Evolutionary conservation across 192 early-diverging fungal genomes (phyloP).

Genomic region (Coemansia sp.): DNA sequence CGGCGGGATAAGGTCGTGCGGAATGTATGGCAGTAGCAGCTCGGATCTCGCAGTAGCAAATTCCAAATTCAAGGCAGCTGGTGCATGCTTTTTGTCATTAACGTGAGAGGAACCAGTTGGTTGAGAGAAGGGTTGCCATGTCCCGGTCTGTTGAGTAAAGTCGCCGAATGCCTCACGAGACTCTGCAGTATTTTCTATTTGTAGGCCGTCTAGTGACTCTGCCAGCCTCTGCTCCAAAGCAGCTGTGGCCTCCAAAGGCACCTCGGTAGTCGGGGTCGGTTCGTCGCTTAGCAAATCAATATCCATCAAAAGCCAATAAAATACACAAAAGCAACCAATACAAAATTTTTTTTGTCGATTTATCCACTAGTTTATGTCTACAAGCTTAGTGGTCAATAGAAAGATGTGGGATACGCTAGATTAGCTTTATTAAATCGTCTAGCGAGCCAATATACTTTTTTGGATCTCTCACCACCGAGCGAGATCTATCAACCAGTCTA

Average conservation of each 20-base stretch:
- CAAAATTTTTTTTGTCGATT: not conserved
- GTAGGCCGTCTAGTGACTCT: not conserved
- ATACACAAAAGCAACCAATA: not conserved
- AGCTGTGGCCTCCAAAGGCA: not conserved
- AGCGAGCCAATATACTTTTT: slow-evolving; percentile 23
- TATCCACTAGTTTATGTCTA: too few relatives aligned
- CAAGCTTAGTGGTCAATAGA: too few relatives aligned
- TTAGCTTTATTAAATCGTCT: slow-evolving; percentile 1
- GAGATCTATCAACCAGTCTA: slow-evolving; percentile 22
- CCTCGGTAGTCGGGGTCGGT: not conserved
- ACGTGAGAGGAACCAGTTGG: not conserved
- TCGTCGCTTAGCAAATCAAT: not conserved
- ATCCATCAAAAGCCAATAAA: not conserved
- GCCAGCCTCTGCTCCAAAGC: not conserved
- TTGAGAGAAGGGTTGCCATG: not conserved
- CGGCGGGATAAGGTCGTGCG: not conserved
- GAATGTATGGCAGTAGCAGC: not conserved
- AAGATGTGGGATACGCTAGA: slow-evolving; percentile 6
- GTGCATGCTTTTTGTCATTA: not conserved
- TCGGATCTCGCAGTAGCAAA: not conserved
- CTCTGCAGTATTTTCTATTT: not conserved
- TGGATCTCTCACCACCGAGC: not conserved
- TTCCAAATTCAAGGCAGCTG: not conserved
- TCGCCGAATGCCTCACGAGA: slow-evolving; percentile 28
- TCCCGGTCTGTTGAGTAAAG: slow-evolving; percentile 10